Percentiles rank a stretch among this genome's conserved stretches.
phyloP scores from a whole-genome alignment of 2,329 filamentous ascomycete species.

The Pseudogymnoascus pannorum region DNA sequence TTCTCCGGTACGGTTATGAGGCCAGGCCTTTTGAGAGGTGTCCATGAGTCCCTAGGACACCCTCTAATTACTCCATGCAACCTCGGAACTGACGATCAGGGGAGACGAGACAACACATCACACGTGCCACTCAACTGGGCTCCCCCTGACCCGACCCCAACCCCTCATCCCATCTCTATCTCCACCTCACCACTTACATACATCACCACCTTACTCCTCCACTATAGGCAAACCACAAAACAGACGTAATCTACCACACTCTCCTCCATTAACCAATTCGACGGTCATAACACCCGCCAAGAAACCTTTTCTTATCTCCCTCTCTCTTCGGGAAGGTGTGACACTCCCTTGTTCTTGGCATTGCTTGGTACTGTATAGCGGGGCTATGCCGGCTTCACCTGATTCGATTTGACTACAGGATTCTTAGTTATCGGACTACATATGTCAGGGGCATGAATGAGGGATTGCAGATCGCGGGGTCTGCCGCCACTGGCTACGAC shows the following conservation, averaged over 20 bases:
- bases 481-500: neutral
- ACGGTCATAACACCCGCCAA: neutral
- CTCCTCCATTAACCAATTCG: neutral
- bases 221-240: neutral
- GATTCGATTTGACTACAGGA: neutral
- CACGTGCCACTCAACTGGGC: neutral
- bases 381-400: neutral
- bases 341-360: neutral
- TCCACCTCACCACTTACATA: neutral
- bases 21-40: neutral
- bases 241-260: neutral
- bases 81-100: neutral
- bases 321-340: neutral
- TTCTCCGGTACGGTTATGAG: neutral
- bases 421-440: neutral
- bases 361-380: conserved; percentile 4
- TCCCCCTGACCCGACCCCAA: neutral
- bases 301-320: neutral
- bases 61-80: neutral
- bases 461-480: neutral
- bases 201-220: neutral
- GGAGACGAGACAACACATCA: neutral
- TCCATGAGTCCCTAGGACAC: neutral
- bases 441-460: neutral
- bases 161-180: neutral